Percentiles rank a stretch among this genome's conserved stretches.
phyloP scores from a whole-genome alignment of 2,329 filamentous ascomycete species.

The Sclerotinia minor region DNA sequence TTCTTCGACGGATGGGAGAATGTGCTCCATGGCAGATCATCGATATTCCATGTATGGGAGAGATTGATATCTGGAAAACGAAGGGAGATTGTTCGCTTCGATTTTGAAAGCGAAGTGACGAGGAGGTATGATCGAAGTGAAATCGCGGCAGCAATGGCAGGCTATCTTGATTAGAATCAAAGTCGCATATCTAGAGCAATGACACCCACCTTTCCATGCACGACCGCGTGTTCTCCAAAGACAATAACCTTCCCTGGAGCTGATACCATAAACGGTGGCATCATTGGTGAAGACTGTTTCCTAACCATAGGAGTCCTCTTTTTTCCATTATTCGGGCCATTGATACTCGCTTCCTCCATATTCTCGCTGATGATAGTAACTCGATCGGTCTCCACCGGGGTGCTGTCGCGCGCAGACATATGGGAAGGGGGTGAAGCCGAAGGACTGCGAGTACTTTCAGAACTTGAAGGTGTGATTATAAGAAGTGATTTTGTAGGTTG shows the following conservation, averaged over 20 bases:
- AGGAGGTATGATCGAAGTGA: constrained; percentile 95
- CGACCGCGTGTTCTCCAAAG: constrained; percentile 97
- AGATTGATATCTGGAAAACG: constrained; percentile 90
- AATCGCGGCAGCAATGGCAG: constrained; percentile 91
- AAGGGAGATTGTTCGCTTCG: constrained; percentile 80
- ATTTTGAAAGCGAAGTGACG: constrained; percentile 91
- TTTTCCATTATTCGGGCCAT: constrained; percentile 28
- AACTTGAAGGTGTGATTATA: constrained; percentile 25
- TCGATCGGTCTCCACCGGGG: constrained; percentile 2
- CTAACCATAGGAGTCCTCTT: constrained; percentile 41
- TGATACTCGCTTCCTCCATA: constrained; percentile 26
- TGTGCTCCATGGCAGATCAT: constrained; percentile 80
- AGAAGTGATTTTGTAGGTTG: constrained; percentile 23
- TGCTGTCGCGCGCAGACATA: constrained; percentile 15
- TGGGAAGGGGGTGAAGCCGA: constrained; percentile 25
- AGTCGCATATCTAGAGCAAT: not conserved
- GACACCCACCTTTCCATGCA: constrained; percentile 78
- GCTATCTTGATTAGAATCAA: constrained; percentile 48
- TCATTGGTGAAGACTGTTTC: constrained; percentile 64
- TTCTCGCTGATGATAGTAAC: constrained; percentile 20
- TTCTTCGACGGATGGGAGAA: constrained; percentile 84
- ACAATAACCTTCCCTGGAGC: constrained; percentile 98
- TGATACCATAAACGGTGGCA: constrained; percentile 95
- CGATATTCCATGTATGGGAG: constrained; percentile 90
- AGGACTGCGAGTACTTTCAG: constrained; percentile 24